These are phyloP conservation scores for Kalmusia sp. DNA, from an alignment of 2,329 filamentous ascomycete species.

Conservation along the genomic window DNA sequence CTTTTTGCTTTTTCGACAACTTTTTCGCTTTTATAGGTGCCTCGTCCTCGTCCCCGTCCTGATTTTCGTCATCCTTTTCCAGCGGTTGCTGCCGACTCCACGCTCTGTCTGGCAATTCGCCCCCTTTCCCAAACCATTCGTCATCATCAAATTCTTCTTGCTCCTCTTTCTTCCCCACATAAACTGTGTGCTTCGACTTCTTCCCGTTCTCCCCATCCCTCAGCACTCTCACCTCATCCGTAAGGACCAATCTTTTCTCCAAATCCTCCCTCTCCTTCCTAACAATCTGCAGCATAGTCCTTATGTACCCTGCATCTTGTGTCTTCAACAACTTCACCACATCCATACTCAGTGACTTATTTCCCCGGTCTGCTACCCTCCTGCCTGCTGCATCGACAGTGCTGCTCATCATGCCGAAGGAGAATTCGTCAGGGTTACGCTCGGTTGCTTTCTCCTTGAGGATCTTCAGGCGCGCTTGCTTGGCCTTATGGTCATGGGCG, in stretches of 20 bases:
- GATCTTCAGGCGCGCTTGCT: slow-evolving; percentile 65
- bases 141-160: slow-evolving; percentile 50
- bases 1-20: slow-evolving; percentile 39
- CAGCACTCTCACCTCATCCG: slow-evolving; percentile 50
- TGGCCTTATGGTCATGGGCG: slow-evolving; percentile 68
- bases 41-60: too few relatives aligned
- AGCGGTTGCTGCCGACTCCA: slow-evolving; percentile 36
- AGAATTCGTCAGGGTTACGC: slow-evolving; percentile 71
- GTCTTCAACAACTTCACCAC: slow-evolving; percentile 70
- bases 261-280: slow-evolving; percentile 61
- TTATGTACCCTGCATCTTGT: slow-evolving; percentile 68
- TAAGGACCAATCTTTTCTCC: slow-evolving; percentile 46
- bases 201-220: slow-evolving; percentile 35
- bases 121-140: slow-evolving; percentile 48
- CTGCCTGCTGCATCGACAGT: slow-evolving; percentile 54
- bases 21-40: slow-evolving; percentile 25
- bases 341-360: slow-evolving; percentile 58
- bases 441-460: slow-evolving; percentile 66
- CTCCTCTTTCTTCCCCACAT: slow-evolving; percentile 50
- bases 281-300: slow-evolving; percentile 64
- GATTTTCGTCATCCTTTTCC: slow-evolving; percentile 32
- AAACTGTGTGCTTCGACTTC: slow-evolving; percentile 43
- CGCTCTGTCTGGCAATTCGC: slow-evolving; percentile 28
- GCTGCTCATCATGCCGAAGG: slow-evolving; percentile 67
- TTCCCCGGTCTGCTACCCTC: slow-evolving; percentile 53